Percentiles rank a stretch among this genome's conserved stretches.
These are phyloP conservation scores for Schoenoplectus triqueter DNA, from an alignment of 202 grass and related monocot species.

Conservation along the genomic window DNA sequence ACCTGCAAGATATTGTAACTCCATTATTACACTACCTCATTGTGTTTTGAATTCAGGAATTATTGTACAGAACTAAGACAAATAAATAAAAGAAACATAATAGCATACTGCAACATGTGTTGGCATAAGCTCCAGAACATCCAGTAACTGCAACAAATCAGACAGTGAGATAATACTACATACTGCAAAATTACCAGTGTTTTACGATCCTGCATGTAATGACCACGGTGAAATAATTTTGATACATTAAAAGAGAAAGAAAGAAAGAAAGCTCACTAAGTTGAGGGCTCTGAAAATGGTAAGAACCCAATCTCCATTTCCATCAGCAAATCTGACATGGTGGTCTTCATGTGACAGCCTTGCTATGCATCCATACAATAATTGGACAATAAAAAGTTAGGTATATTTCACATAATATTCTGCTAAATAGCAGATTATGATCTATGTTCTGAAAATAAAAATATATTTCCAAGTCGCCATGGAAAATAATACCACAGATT, in stretches of 20 bases:
- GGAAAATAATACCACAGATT: background rate
- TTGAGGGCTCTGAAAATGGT: slow-evolving; percentile 97
- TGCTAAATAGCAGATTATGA: background rate
- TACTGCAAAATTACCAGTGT: slow-evolving; percentile 8
- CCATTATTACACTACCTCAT: slow-evolving; percentile 37
- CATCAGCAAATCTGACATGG: slow-evolving; percentile 81
- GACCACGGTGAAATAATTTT: slow-evolving; percentile 2
- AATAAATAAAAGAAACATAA: background rate
- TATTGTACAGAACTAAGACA: slow-evolving; percentile 25
- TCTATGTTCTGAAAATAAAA: background rate
- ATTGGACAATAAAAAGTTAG: slow-evolving; percentile 34
- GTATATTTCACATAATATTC: slow-evolving; percentile 22
- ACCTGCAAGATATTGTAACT: slow-evolving; percentile 61
- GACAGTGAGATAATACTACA: slow-evolving; percentile 28
- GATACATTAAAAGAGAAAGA: slow-evolving; percentile 19
- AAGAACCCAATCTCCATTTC: slow-evolving; percentile 98
- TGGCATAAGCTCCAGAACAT: slow-evolving; percentile 88
- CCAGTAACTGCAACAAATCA: slow-evolving; percentile 76
- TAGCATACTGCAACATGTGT: slow-evolving; percentile 92
- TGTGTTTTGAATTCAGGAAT: slow-evolving; percentile 6
- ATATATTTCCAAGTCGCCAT: background rate
- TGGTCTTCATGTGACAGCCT: slow-evolving; percentile 73
- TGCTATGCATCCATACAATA: slow-evolving; percentile 50
- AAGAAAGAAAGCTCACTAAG: slow-evolving; percentile 52
- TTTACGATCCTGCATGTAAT: background rate